Conservation (phyloP, 495 filamentous ascomycete genomes). For the Aspergillus egyptiacus region DNA sequence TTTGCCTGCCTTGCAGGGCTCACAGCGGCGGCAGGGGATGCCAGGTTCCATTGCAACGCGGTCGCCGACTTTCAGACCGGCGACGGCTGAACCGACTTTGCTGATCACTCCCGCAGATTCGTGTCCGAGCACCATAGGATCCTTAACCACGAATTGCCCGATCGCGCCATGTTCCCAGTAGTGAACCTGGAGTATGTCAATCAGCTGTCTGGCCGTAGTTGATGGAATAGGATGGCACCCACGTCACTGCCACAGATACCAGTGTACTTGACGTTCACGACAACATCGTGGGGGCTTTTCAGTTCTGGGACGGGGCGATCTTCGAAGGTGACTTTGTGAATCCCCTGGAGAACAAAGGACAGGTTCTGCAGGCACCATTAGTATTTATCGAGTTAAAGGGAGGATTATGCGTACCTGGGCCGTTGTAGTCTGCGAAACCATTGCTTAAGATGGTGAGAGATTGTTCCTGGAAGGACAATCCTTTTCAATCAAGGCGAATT, state of each 20-base stretch:
- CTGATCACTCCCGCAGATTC: constrained; percentile 76
- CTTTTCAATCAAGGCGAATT: too few species aligned
- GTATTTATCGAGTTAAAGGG: neutral
- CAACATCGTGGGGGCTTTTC: constrained; percentile 62
- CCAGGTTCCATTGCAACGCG: constrained; percentile 52
- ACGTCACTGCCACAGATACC: constrained; percentile 90
- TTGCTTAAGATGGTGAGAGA: neutral
- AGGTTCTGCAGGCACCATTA: constrained; percentile 57
- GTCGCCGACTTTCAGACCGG: constrained; percentile 39
- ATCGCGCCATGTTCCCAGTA: constrained; percentile 85
- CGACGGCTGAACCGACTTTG: constrained; percentile 54
- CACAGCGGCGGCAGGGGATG: constrained; percentile 46
- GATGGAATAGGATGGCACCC: constrained; percentile 16
- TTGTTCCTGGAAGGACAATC: neutral
- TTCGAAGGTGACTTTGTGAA: constrained; percentile 65
- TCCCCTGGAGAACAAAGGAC: constrained; percentile 76
- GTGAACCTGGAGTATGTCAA: constrained; percentile 50
- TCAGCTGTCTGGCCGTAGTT: neutral
- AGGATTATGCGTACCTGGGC: constrained; percentile 20
- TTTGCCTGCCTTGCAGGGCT: constrained; percentile 45
- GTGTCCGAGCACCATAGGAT: constrained; percentile 90
- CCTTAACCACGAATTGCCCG: constrained; percentile 71
- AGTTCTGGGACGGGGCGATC: constrained; percentile 69
- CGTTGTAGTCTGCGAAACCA: constrained; percentile 14
- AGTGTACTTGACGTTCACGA: constrained; percentile 78